These are phyloP conservation scores for Mortierella polycephala DNA, from an alignment of 371 early-diverging fungal species.

Conservation along the genomic window DNA sequence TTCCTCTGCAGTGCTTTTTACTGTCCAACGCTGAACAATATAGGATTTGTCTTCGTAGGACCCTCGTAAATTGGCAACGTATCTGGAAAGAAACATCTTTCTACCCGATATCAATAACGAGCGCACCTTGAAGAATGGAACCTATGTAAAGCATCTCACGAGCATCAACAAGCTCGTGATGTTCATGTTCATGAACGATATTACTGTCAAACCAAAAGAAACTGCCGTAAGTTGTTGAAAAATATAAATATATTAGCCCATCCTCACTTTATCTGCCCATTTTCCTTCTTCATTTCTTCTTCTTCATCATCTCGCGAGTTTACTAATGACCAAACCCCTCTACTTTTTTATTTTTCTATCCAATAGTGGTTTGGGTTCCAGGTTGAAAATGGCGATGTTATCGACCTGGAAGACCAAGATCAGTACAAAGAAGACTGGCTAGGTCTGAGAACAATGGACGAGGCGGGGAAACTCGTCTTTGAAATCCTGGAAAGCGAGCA, in stretches of 20 bases:
- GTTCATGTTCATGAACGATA: constrained; percentile 82
- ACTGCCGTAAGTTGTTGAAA: constrained; percentile 66
- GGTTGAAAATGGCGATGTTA: constrained; percentile 59
- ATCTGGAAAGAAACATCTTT: constrained; percentile 80
- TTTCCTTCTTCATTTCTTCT: not conserved
- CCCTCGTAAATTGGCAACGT: constrained; percentile 68
- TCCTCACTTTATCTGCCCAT: not conserved
- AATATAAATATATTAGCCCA: too few relatives aligned
- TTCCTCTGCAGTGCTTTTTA: not conserved
- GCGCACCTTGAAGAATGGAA: constrained; percentile 56
- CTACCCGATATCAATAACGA: constrained; percentile 93
- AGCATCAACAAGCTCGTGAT: constrained; percentile 79
- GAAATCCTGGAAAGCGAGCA: constrained; percentile 74
- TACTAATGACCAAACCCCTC: not conserved
- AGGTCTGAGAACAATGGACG: constrained; percentile 70
- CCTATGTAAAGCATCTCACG: constrained; percentile 66
- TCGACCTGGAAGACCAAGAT: constrained; percentile 66
- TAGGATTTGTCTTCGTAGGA: constrained; percentile 47
- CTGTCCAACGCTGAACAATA: not conserved
- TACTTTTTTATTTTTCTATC: constrained; percentile 4
- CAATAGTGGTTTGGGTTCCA: constrained; percentile 82
- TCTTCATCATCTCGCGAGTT: not conserved
- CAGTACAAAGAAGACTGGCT: constrained; percentile 79
- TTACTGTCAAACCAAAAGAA: constrained; percentile 80
- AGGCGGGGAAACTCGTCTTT: constrained; percentile 67